Evolutionary conservation across 352 stramenopile species (phyloP).

Genomic region (Blastocystis sp.): DNA sequence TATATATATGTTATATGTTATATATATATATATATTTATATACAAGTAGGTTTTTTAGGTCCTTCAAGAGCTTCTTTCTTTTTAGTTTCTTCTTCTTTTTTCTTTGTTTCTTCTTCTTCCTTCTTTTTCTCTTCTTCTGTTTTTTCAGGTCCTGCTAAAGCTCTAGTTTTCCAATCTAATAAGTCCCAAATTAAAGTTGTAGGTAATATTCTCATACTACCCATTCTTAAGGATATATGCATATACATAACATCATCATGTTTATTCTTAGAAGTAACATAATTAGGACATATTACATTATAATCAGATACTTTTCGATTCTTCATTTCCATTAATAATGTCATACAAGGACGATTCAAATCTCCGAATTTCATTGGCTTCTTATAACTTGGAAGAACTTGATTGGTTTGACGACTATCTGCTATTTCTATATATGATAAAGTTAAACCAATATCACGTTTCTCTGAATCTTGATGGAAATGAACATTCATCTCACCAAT

Average conservation of each 20-base stretch:
- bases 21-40: not conserved
- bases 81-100: not conserved
- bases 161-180: no score
- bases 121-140: not conserved
- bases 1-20: not conserved
- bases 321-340: no score
- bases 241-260: not conserved
- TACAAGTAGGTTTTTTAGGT: not conserved
- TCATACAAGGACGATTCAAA: no score
- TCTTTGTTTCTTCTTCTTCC: not conserved
- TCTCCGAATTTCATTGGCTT: no score
- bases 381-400: no score
- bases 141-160: constrained; percentile 6
- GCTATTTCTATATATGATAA: no score
- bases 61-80: not conserved
- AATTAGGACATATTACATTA: not conserved
- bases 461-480: no score
- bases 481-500: no score
- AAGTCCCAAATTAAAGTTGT: constrained; percentile 28
- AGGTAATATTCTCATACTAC: constrained; percentile 9
- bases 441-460: no score
- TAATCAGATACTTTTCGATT: no score
- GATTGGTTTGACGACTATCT: no score
- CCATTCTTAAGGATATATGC: not conserved
- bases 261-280: not conserved